These are phyloP conservation scores for Colletotrichum filicis DNA, from an alignment of 2,329 filamentous ascomycete genomes.

Conservation along the genomic window DNA sequence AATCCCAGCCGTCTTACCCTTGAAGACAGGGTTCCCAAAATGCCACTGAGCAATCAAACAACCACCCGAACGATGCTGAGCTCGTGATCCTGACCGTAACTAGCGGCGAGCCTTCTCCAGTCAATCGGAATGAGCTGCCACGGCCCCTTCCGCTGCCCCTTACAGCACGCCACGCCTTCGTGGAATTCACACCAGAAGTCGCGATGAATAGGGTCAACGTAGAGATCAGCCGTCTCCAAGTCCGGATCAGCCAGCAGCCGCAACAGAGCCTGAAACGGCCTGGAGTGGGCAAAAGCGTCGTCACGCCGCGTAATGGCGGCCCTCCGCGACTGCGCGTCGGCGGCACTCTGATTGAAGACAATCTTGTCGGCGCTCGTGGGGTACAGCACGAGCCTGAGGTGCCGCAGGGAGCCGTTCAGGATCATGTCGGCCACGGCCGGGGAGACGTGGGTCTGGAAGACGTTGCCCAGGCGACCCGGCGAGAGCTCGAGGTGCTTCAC, in stretches of 20 bases:
- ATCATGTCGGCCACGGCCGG: slow-evolving; percentile 42
- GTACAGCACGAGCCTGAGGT: slow-evolving; percentile 39
- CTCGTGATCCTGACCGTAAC: slow-evolving; percentile 37
- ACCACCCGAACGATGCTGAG: slow-evolving; percentile 34
- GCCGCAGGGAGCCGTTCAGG: slow-evolving; percentile 38
- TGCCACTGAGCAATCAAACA: not conserved
- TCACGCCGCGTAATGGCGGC: slow-evolving; percentile 26
- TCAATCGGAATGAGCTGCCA: slow-evolving; percentile 43
- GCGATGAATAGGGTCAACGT: slow-evolving; percentile 49
- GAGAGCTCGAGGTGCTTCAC: slow-evolving; percentile 37
- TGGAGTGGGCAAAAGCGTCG: slow-evolving; percentile 29
- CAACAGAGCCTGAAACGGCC: slow-evolving; percentile 45
- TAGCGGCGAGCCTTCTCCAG: slow-evolving; percentile 43
- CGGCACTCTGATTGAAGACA: slow-evolving; percentile 22
- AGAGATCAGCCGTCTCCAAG: slow-evolving; percentile 51
- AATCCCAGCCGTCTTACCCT: not conserved
- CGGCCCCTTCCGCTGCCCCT: slow-evolving; percentile 7
- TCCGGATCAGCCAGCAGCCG: slow-evolving; percentile 57
- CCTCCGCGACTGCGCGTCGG: slow-evolving; percentile 15
- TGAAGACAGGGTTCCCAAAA: not conserved
- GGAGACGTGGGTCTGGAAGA: slow-evolving; percentile 32
- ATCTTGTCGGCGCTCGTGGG: slow-evolving; percentile 22
- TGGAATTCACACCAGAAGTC: slow-evolving; percentile 56
- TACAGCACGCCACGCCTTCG: slow-evolving; percentile 35
- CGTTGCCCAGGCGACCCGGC: slow-evolving; percentile 37